A percentile compares a stretch with the other conserved stretches of the same genome.
Evolutionary conservation across 805 yeast species (phyloP).

Genomic region (Vanderwaltozyma yarrowii): DNA sequence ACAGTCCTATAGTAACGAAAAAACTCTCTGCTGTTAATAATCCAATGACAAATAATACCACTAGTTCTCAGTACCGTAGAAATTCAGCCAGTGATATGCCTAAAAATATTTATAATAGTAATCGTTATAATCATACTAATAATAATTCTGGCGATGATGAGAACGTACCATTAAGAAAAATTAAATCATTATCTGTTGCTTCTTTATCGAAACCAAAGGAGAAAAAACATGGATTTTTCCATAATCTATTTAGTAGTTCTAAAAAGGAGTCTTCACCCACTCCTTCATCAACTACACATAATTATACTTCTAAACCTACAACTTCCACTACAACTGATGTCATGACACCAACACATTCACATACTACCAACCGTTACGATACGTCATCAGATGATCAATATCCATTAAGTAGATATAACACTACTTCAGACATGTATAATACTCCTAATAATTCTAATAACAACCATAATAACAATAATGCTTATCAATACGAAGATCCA

Average conservation of each 20-base stretch:
- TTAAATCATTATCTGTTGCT: constrained; percentile 26
- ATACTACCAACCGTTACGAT: no score
- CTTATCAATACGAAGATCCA: constrained; percentile 29
- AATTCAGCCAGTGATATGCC: no score
- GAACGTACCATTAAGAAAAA: constrained; percentile 14
- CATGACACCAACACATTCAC: background rate
- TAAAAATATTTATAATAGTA: no score
- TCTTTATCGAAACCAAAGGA: constrained; percentile 3
- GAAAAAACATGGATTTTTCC: constrained; percentile 29
- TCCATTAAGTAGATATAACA: background rate
- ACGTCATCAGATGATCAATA: background rate
- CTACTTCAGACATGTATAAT: background rate
- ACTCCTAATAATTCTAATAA: constrained; percentile 1
- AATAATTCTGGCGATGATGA: background rate
- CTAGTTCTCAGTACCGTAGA: no score
- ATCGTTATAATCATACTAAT: no score
- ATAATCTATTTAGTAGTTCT: constrained; percentile 24
- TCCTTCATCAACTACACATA: background rate
- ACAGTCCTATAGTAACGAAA: no score
- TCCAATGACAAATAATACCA: no score
- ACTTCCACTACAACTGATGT: background rate
- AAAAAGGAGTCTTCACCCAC: background rate
- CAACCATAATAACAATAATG: background rate
- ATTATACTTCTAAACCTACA: background rate
- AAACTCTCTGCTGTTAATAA: no score